Percentiles rank a stretch among this genome's conserved stretches.
Evolutionary conservation across 179 eudicot species (phyloP).

Genomic region (Nepenthes alata): DNA sequence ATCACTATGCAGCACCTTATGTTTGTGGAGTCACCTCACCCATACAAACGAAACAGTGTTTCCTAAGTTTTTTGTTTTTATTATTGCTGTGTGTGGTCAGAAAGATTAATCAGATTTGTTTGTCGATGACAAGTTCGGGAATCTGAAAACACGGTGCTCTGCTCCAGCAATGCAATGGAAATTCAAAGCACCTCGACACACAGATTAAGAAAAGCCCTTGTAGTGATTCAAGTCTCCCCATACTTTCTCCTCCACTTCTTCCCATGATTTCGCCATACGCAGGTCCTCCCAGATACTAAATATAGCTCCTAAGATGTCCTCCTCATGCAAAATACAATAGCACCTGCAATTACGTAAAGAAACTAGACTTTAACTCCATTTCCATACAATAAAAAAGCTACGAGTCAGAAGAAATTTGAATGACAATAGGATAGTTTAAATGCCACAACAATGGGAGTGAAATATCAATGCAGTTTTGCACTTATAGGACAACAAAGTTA

Average conservation of each 20-base stretch:
- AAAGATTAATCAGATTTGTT: too few species aligned
- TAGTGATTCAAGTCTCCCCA: slow-evolving; percentile 73
- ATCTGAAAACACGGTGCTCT: not conserved
- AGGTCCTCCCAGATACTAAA: slow-evolving; percentile 68
- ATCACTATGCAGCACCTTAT: too few species aligned
- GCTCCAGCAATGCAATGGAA: not conserved
- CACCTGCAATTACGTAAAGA: slow-evolving; percentile 40
- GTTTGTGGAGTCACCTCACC: too few species aligned
- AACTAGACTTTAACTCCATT: not conserved
- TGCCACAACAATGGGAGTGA: too few species aligned
- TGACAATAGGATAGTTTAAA: not conserved
- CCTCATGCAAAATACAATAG: slow-evolving; percentile 80
- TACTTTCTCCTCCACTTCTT: slow-evolving; percentile 70
- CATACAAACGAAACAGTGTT: too few species aligned
- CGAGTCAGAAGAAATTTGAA: not conserved
- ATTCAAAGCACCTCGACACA: not conserved
- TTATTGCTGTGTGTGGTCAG: too few species aligned
- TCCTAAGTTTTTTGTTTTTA: too few species aligned
- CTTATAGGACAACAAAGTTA: too few species aligned
- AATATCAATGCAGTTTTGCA: too few species aligned
- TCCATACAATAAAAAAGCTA: too few species aligned
- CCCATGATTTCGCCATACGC: slow-evolving; percentile 70
- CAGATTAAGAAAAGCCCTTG: slow-evolving; percentile 10
- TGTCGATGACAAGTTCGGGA: not conserved
- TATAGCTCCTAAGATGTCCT: slow-evolving; percentile 72